Percentiles rank a stretch among this genome's conserved stretches.
These are phyloP conservation scores for Ceriops zippeliana DNA, from an alignment of 345 rosid genomes.

Conservation along the genomic window DNA sequence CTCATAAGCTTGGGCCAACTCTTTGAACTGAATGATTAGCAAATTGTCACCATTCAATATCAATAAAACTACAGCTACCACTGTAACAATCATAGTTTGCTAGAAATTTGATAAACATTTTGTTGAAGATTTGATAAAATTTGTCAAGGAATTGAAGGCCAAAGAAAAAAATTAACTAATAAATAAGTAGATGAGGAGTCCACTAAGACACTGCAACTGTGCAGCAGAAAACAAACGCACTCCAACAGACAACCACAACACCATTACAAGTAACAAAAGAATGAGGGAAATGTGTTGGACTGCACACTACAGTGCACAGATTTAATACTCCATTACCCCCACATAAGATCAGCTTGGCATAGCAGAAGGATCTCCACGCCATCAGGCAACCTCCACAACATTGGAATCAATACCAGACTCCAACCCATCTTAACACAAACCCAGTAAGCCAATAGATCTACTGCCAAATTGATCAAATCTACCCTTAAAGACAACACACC, in stretches of 20 bases:
- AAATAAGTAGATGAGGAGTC: not conserved
- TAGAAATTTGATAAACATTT: not conserved
- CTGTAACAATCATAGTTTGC: too few relatives aligned
- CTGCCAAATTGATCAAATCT: not conserved
- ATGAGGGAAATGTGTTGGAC: not conserved
- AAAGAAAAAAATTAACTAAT: not conserved
- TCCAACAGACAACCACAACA: not conserved
- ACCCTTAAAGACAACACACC: not conserved
- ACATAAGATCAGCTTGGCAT: not conserved
- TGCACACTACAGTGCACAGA: not conserved
- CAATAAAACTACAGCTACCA: not conserved
- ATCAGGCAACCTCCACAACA: not conserved
- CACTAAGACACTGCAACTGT: not conserved
- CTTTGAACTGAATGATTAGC: slow-evolving; percentile 49
- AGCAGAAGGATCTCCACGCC: not conserved
- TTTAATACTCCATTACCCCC: not conserved
- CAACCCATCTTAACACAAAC: not conserved
- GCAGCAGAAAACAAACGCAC: not conserved
- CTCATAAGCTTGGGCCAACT: slow-evolving; percentile 79
- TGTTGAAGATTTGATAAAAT: not conserved
- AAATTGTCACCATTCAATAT: slow-evolving; percentile 2
- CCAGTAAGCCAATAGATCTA: not conserved
- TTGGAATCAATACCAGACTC: not conserved
- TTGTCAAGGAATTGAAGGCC: not conserved
- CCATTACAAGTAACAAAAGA: not conserved